Evolutionary conservation across 106 monocot genomes (phyloP), one percentile per base, ranked within the genome.

Genomic region (Xerophyta viscosa): DNA sequence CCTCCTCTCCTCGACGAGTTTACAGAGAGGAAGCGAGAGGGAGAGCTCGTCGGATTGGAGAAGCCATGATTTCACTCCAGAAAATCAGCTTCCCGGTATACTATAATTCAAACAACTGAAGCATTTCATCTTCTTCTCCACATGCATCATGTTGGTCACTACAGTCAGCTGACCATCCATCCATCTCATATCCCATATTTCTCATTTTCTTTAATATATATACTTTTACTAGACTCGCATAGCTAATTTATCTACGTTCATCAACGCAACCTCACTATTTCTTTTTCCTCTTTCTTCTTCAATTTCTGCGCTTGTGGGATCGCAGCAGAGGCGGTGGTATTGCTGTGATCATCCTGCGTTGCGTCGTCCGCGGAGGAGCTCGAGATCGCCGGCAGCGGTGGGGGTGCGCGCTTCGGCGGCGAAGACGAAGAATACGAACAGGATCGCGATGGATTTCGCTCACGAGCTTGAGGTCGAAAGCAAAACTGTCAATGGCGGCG

Each of bases 401-500:
- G 60, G 37, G 54, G 44, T 36, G 23, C 54, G 50, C 20, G 41
- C 27, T 26, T 53, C 27, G 24, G 33, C 46, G 10, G 54, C 11
- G 45, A 55, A 31, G 39, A 58, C 61, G 50, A 43, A 28, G 47
- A 33, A 26, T 37, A 44, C 15, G 31, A 41, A 23, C 49, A 41
- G 17, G 29, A 10, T 46, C 3, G 50, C 37, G 56, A 46, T 54
- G 43, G 63, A 66, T 18, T 30, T 1, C 24, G 28, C 54, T 60
- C 43, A 20, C 41, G 61, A 60, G 49, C 54, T 27, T 30, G 26
- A 41, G 37, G 56, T 74, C 31, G 75, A 68, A 19, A 53, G 18
- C 21, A 41, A 30, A 13, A 18, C 76, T 24, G 70, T 64, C 29
- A 60, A 66, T n/a, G 79, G 79, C n/a, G 88, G 74, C 4, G 79